Percentiles rank a stretch among this genome's conserved stretches.
These are phyloP conservation scores for Nannizzia gypsea DNA, from an alignment of 2,329 filamentous ascomycete species.

Conservation along the genomic window DNA sequence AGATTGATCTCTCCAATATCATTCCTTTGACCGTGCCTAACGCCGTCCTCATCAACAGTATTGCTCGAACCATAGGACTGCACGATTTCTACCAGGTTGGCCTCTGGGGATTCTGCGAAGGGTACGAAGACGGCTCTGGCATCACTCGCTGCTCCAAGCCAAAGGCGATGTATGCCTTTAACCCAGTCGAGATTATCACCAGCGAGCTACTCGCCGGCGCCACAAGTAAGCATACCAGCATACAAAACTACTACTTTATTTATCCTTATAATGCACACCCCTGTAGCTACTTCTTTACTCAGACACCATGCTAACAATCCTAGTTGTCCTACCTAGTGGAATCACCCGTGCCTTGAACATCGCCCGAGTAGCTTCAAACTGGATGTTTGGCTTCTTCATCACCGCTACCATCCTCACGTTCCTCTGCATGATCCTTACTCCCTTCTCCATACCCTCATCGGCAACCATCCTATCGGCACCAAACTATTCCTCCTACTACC, in stretches of 20 bases:
- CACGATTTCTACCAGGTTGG: conserved; percentile 93
- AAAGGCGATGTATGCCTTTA: conserved; percentile 71
- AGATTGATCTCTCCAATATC: conserved; percentile 70
- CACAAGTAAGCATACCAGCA: conserved; percentile 50
- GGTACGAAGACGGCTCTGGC: conserved; percentile 54
- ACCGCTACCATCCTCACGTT: conserved; percentile 57
- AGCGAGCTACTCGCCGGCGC: conserved; percentile 71
- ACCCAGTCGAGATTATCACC: conserved; percentile 71
- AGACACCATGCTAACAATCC: not conserved
- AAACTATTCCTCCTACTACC: conserved; percentile 14
- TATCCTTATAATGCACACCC: conserved; percentile 6
- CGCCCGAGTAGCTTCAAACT: conserved; percentile 60
- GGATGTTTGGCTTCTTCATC: conserved; percentile 87
- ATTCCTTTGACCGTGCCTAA: conserved; percentile 62
- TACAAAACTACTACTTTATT: too few species aligned
- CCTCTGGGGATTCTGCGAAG: conserved; percentile 85
- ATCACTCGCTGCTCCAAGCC: conserved; percentile 66
- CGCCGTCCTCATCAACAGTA: conserved; percentile 67
- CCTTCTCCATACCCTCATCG: conserved; percentile 37
- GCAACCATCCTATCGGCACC: conserved; percentile 22
- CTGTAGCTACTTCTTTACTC: not conserved
- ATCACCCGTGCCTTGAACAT: conserved; percentile 63
- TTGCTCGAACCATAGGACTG: conserved; percentile 72
- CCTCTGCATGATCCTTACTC: conserved; percentile 56
- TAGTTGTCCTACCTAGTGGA: conserved; percentile 63